Base-by-base conservation (phyloP, 2,329 filamentous ascomycete species). In the Ophiostoma ulmi region DNA sequence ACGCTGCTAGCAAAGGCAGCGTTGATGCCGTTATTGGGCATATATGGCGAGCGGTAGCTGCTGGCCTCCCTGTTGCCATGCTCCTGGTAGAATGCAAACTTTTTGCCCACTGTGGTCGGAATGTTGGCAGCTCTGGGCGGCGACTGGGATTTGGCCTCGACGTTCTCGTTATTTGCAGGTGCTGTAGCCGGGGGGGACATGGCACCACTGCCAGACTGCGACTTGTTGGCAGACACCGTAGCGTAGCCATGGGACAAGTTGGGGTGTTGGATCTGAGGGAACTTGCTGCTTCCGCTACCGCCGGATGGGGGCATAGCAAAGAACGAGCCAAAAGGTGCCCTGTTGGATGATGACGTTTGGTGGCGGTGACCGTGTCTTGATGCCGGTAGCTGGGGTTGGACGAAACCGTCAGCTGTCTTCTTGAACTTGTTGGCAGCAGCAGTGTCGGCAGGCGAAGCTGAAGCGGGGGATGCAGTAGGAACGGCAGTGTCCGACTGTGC, bases 31-130 rank as follows among this genome's bases (percentile, higher is more conserved):
- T n/a, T 67, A 22, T 44, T 44, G 1, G 81, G 80, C 20, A 84
- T 82, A 75, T 89, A 90, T 0, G 87, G 87, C 5, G 86, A 88
- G 68, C 85, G 83, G 72, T 90, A 89, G 70, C 84, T 84, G 8
- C 83, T 81, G 6, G 84, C 80, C 72, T 86, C 84, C 78, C 85
- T 86, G 64, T 73, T 73, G 41, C 71, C 83, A 72, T 89, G 80
- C 36, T 86, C 82, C 73, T 88, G 85, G 76, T 88, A 86, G 76
- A 87, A 89, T 2, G 81, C 78, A 74, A 87, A 87, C 73, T 84
- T 86, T 71, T 85, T 82, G 70, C 83, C 65, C 52, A 72, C 70
- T 70, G 63, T 55, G 41, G 72, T 72, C 70, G 71, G 73, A 11
- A 71, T 31, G 61, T 63, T 20, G 20, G 67, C 20, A 3, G 55